Evolutionary conservation across 1,139 yeast genomes (phyloP), one percentile per base, ranked within the genome.

Genomic region (Geotrichum restrictum): DNA sequence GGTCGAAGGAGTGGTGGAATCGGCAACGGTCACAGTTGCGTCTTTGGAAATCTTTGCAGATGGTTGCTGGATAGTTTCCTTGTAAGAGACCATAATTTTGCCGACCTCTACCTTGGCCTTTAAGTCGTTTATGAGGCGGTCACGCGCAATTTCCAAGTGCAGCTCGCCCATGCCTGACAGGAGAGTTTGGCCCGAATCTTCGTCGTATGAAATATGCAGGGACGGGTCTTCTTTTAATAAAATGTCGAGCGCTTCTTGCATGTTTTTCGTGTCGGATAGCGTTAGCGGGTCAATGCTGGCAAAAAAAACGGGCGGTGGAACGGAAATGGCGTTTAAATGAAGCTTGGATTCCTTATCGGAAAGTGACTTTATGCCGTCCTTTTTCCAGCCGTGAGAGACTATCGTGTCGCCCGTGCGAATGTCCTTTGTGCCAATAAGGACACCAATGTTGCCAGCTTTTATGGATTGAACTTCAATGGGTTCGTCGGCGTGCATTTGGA

Each of bases 111-210:
- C 85, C 55, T 83, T 82, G 1, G 95, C 96, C 65, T 85, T 84
- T 77, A 91, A 77, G 57, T 88, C 96, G 51, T 80, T 80, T 19
- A 84, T 71, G 48, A 93, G 75, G 54, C 97, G 74, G 60, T 88
- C 95, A 51, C 78, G 77, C 1, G 94, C 86, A 60, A 93, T 89
- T 60, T 93, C 98, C 51, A 93, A 75, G 68, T 93, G 98, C 49
- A 93, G 74, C 63, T 89, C 96, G 16, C 98, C 98, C 97, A 93
- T 89, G 2, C 98, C 99, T 49, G 95, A 82, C 34, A 93, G 69
- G 29, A 89, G 75, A 0, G 89, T 83, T 68, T 93, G 97, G 0
- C 96, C 96, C 54, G 87, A 74, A 56, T 91, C 97, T 58, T 87
- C 95, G 64, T 93, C 97, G 50, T 73, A 76, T 1, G 78, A 66